phyloP scores from a whole-genome alignment of 2,329 filamentous ascomycete genomes.

The Tolypocladium sp. region DNA sequence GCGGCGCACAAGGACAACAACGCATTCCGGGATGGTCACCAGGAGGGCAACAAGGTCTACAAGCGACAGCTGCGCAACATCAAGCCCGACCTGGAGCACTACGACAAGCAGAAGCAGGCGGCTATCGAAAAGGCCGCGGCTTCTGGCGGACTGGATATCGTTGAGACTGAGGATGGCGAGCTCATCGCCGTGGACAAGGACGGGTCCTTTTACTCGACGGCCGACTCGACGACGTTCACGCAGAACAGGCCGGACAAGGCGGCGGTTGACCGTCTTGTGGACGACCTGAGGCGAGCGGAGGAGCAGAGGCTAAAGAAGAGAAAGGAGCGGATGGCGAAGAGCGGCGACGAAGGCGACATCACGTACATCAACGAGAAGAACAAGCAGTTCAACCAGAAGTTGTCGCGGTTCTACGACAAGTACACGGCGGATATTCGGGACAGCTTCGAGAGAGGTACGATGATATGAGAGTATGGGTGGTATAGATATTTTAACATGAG shows the following conservation, averaged over 20 bases:
- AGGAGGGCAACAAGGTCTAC: conserved; percentile 87
- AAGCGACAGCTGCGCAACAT: conserved; percentile 79
- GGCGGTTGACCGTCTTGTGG: conserved; percentile 79
- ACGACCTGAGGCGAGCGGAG: conserved; percentile 80
- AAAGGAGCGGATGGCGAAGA: conserved; percentile 65
- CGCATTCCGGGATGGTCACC: conserved; percentile 80
- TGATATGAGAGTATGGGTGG: conserved; percentile 51
- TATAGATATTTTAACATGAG: neutral
- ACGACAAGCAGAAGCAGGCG: conserved; percentile 76
- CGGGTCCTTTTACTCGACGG: conserved; percentile 83
- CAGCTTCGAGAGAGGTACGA: conserved; percentile 93
- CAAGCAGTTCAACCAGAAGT: conserved; percentile 99
- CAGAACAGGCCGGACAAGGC: conserved; percentile 82
- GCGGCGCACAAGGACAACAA: conserved; percentile 72
- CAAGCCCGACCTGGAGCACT: conserved; percentile 69
- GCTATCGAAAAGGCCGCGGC: conserved; percentile 79
- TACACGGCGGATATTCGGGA: conserved; percentile 96
- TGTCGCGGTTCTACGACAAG: conserved; percentile 94
- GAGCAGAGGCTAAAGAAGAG: conserved; percentile 79
- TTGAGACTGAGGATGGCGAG: conserved; percentile 92
- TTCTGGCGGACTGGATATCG: conserved; percentile 78
- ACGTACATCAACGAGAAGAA: conserved; percentile 99
- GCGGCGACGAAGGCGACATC: conserved; percentile 81
- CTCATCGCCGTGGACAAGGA: conserved; percentile 88
- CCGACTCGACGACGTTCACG: conserved; percentile 70